These are phyloP conservation scores for Skeletonema menzelii DNA, from an alignment of 108 stramenopile species.

Conservation along the genomic window DNA sequence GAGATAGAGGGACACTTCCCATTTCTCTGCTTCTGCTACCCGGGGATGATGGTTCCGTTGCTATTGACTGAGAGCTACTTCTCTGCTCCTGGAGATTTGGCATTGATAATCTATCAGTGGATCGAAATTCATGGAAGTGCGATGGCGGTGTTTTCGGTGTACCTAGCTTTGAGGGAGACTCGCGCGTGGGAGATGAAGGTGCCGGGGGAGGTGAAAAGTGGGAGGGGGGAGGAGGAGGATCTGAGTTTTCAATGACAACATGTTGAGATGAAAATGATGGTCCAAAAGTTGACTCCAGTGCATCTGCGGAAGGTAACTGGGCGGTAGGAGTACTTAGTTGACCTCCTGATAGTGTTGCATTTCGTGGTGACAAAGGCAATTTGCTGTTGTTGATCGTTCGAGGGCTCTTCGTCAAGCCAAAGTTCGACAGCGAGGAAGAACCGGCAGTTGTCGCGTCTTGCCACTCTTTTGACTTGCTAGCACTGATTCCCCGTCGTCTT, in stretches of 20 bases:
- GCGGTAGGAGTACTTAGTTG: not conserved
- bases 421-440: conserved; percentile 5
- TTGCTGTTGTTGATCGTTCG: conserved; percentile 20
- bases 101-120: conserved; percentile 17
- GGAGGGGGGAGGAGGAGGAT: conserved; percentile 16
- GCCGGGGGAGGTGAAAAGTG: conserved; percentile 5
- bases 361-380: conserved; percentile 39
- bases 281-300: conserved; percentile 51
- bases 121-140: conserved; percentile 9
- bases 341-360: not conserved
- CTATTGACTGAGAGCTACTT: conserved; percentile 37
- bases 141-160: conserved; percentile 44
- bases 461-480: conserved; percentile 31
- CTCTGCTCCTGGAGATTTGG: conserved; percentile 13
- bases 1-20: conserved; percentile 38
- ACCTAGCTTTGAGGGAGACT: conserved; percentile 2
- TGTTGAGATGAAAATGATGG: conserved; percentile 54
- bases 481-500: conserved; percentile 32
- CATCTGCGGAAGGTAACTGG: conserved; percentile 42
- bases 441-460: not conserved
- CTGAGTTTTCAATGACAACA: conserved; percentile 27
- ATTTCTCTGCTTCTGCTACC: conserved; percentile 4
- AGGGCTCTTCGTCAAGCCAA: conserved; percentile 30
- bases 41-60: conserved; percentile 28
- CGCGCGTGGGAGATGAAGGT: conserved; percentile 39